A percentile compares a stretch with the other conserved stretches of the same genome.
Conservation (phyloP, 2,329 filamentous ascomycete species). For the Aureobasidium pullulans region DNA sequence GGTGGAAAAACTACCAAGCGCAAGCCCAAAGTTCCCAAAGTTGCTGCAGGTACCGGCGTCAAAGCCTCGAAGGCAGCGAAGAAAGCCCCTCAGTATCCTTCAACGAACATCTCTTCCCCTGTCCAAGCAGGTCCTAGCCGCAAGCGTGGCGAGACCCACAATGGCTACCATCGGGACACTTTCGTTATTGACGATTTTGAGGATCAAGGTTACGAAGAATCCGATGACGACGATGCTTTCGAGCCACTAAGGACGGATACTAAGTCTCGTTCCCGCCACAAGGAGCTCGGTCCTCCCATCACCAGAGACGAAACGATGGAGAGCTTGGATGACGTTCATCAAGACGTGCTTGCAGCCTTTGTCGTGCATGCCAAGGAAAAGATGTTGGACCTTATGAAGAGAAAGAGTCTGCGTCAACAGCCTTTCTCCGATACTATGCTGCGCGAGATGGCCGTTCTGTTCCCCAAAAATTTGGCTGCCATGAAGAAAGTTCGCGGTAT, state of each 20-base stretch:
- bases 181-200: conserved; percentile 30
- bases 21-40: conserved; percentile 26
- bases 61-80: conserved; percentile 27
- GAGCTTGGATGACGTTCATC: conserved; percentile 52
- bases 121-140: conserved; percentile 40
- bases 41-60: conserved; percentile 14
- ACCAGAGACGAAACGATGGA: conserved; percentile 48
- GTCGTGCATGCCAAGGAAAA: conserved; percentile 53
- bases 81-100: conserved; percentile 45
- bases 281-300: conserved; percentile 50
- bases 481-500: conserved; percentile 61
- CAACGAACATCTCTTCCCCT: conserved; percentile 62
- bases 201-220: conserved; percentile 29
- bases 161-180: conserved; percentile 30
- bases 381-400: conserved; percentile 56
- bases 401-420: conserved; percentile 48
- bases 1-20: conserved; percentile 27
- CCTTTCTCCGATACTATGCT: conserved; percentile 63
- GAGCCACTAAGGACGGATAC: conserved; percentile 29
- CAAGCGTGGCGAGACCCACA: conserved; percentile 24
- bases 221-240: conserved; percentile 40
- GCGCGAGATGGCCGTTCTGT: conserved; percentile 64
- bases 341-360: conserved; percentile 58
- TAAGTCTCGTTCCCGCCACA: conserved; percentile 33
- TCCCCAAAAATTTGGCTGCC: conserved; percentile 54